These are phyloP conservation scores for Dispira parvispora DNA, from an alignment of 192 early-diverging fungal genomes.

Conservation along the genomic window DNA sequence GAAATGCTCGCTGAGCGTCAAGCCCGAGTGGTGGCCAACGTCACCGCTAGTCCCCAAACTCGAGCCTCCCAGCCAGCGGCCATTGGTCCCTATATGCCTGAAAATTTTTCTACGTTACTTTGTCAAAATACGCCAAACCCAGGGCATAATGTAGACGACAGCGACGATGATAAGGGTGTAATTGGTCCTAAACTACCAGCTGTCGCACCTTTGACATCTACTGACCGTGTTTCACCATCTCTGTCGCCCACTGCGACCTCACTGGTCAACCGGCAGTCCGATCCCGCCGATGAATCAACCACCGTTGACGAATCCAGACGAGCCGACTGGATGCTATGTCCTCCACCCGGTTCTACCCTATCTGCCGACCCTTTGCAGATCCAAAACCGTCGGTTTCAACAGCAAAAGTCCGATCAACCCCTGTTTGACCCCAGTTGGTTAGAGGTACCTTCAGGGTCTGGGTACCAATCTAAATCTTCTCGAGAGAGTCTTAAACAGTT, in stretches of 20 bases:
- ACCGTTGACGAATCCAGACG: background rate
- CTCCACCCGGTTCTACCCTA: background rate
- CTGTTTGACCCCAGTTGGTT: conserved; percentile 3
- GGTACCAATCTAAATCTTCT: background rate
- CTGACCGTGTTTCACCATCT: background rate
- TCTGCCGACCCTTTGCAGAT: conserved; percentile 1
- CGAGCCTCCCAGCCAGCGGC: background rate
- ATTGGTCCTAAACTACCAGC: conserved; percentile 1
- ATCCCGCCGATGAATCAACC: background rate
- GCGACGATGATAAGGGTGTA: background rate
- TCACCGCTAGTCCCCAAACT: no score
- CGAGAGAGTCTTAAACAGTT: background rate
- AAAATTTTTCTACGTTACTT: background rate
- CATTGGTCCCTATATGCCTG: background rate
- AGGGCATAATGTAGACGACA: background rate
- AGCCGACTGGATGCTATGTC: background rate
- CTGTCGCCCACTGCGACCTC: background rate
- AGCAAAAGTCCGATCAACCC: background rate
- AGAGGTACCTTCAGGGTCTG: background rate
- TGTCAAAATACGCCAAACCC: background rate
- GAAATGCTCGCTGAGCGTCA: background rate
- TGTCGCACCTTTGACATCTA: background rate
- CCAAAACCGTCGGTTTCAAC: background rate
- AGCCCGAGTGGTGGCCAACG: no score
- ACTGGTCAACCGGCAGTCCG: background rate